Evolutionary conservation across 2,329 filamentous ascomycete genomes (phyloP).

Genomic region (Microthyrium microscopicum): DNA sequence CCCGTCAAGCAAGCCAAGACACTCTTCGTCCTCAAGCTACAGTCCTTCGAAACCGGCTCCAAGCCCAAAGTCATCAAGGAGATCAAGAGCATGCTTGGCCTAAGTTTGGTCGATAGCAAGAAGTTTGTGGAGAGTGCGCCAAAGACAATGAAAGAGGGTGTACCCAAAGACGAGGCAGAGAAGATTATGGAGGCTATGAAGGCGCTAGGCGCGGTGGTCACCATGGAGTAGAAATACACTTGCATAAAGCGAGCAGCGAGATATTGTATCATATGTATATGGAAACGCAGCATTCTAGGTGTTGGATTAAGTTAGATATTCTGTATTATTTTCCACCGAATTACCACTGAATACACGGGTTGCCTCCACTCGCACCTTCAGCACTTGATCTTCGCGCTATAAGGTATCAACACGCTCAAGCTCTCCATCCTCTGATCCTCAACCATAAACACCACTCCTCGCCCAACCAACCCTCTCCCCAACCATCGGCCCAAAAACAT

Average conservation of each 20-base stretch:
- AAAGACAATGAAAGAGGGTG: slow-evolving; percentile 97
- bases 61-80: slow-evolving; percentile 99
- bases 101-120: slow-evolving; percentile 98
- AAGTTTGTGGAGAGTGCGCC: slow-evolving; percentile 98
- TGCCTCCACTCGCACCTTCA: too few relatives aligned
- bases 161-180: slow-evolving; percentile 97
- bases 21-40: slow-evolving; percentile 89
- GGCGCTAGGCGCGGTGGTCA: slow-evolving; percentile 72
- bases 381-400: too few relatives aligned
- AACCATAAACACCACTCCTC: too few relatives aligned
- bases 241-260: not conserved
- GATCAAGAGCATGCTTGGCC: slow-evolving; percentile 85
- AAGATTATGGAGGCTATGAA: slow-evolving; percentile 96
- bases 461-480: too few relatives aligned
- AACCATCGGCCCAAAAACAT: too few relatives aligned
- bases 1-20: slow-evolving; percentile 87
- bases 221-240: slow-evolving; percentile 57
- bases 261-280: not conserved
- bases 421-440: too few relatives aligned
- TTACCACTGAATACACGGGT: too few relatives aligned
- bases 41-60: slow-evolving; percentile 67
- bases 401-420: too few relatives aligned
- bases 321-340: too few relatives aligned
- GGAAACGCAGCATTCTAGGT: too few relatives aligned
- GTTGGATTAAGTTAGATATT: slow-evolving; percentile 2